Evolutionary conservation across 2,329 filamentous ascomycete species (phyloP).

Genomic region (Aaosphaeria arxii): DNA sequence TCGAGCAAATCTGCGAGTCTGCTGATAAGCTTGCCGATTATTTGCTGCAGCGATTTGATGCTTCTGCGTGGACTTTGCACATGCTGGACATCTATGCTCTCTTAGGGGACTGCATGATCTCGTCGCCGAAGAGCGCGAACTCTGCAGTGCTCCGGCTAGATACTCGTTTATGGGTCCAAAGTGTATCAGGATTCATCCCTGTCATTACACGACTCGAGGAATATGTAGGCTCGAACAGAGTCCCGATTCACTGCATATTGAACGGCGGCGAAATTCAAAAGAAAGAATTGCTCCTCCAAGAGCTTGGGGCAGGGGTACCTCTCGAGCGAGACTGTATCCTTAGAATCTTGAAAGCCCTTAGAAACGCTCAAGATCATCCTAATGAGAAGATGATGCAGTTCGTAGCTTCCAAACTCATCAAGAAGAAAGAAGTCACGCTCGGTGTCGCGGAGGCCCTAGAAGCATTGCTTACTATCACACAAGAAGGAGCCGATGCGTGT

Average conservation of each 20-base stretch:
- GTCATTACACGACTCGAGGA: constrained; percentile 20
- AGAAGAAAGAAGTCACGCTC: constrained; percentile 6
- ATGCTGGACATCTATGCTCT: neutral
- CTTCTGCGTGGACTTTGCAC: constrained; percentile 13
- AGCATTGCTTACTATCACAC: constrained; percentile 8
- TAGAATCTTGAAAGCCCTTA: constrained; percentile 14
- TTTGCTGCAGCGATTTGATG: constrained; percentile 13
- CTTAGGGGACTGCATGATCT: neutral
- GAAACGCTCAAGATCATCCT: constrained; percentile 5
- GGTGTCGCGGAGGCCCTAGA: constrained; percentile 13
- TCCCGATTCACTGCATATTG: constrained; percentile 15
- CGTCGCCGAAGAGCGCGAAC: neutral
- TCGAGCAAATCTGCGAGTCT: constrained; percentile 8
- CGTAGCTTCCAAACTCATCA: constrained; percentile 9
- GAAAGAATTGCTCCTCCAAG: neutral
- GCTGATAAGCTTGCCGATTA: constrained; percentile 9
- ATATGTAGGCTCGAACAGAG: constrained; percentile 1
- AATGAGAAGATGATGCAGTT: constrained; percentile 19
- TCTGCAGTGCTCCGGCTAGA: constrained; percentile 17
- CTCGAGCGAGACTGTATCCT: too few species aligned
- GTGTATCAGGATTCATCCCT: constrained; percentile 6
- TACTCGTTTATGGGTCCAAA: constrained; percentile 8
- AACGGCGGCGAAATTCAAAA: constrained; percentile 8
- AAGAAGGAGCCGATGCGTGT: constrained; percentile 15
- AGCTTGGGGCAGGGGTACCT: neutral